These are phyloP conservation scores for Penicillium desertorum DNA, from an alignment of 495 filamentous ascomycete species.

Conservation along the genomic window DNA sequence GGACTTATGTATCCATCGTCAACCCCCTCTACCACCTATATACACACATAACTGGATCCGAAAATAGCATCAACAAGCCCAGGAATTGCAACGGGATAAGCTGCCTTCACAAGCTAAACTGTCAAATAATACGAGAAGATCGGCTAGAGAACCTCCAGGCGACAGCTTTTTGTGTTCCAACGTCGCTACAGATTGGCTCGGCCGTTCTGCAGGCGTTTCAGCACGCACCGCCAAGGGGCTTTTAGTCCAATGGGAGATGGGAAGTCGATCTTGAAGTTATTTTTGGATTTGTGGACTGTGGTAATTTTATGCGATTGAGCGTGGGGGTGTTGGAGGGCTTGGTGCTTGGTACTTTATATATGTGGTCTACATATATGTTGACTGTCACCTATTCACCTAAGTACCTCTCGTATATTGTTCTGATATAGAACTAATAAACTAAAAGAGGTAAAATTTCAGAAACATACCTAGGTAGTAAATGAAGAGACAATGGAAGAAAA, in stretches of 20 bases:
- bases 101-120: background rate
- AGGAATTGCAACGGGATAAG: background rate
- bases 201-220: slow-evolving; percentile 14
- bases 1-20: background rate
- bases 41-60: background rate
- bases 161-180: background rate
- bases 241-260: slow-evolving; percentile 6
- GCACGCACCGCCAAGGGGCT: slow-evolving; percentile 25
- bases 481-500: background rate
- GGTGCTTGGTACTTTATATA: too few species aligned
- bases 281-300: slow-evolving; percentile 16
- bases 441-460: background rate
- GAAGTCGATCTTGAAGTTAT: slow-evolving; percentile 11
- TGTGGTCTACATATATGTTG: too few species aligned
- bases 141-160: background rate
- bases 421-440: background rate
- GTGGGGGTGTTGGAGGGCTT: background rate
- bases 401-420: too few species aligned
- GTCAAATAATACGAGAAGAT: slow-evolving; percentile 11
- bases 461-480: background rate
- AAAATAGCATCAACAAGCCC: slow-evolving; percentile 13
- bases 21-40: background rate
- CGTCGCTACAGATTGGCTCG: slow-evolving; percentile 13
- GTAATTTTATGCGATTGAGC: background rate
- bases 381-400: too few species aligned